Base-by-base conservation (phyloP, 2,329 filamentous ascomycete genomes). In the Alternaria burnsii region DNA sequence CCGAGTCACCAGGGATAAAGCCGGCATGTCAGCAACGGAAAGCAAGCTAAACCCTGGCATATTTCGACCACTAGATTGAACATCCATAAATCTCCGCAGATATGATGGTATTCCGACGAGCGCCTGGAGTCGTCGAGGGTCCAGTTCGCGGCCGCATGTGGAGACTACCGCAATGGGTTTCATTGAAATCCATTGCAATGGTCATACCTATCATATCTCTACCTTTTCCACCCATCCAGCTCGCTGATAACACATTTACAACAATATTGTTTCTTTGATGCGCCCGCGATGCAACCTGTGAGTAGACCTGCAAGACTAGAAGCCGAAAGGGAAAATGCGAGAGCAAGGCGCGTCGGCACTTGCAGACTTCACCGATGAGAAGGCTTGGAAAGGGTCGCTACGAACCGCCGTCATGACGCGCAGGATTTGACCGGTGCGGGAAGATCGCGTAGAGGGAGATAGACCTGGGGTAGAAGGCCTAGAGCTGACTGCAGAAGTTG, bases 351-450 rank as follows among this genome's bases (percentile, higher is more conserved):
- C 38, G 50, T 22, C 18, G 38, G 58, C 44, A 58, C 43, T 30
- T 46, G 41, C 47, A 51, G 47, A 57, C 18, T 42, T 52, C 34
- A 66, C 63, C 61, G 59, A 64, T 66, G 43, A 53, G 20, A 42
- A 30, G 18, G 20, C 40, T 42, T 30, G 28, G 20, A 22, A 50
- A 47, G 43, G 48, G 34, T 44, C 51, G 42, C 40, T 47, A 53
- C 38, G 54, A 48, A 30, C 47, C 57, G 53, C 30, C 16, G 20
- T 32, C 44, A 55, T 60, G 56, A 53, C 48, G 54, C 61, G 62
- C 64, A 61, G 55, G 41, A 32, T 41, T 52, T 50, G 43, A 67
- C 62, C 56, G 63, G 65, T 66, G 61, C 56, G 60, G 66, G 62
- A 63, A 56, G 41, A 36, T 43, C 52, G 44, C 51, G 44, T 24